Base-by-base conservation (phyloP, 352 stramenopile species). In the Globisporangium perplexum region DNA sequence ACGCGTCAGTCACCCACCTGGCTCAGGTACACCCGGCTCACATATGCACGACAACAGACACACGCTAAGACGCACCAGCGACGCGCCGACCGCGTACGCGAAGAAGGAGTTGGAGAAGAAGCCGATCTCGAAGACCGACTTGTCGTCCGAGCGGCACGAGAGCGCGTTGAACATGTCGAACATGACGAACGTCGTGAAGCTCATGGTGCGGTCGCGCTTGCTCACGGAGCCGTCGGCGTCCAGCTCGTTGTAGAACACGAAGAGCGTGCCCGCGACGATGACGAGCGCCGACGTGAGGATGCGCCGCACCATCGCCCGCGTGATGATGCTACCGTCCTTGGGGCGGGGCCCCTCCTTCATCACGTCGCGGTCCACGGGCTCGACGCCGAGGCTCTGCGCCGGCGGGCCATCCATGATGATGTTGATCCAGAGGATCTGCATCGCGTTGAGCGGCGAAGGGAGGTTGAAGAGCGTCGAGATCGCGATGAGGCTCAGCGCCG, bases 161-260 rank as follows among this genome's bases (percentile, higher is more conserved):
- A 98, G 92, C 11, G 96, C 96, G 70, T 98, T 99, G 69, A 98
- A 97, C 70, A 99, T 97, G 77, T 99, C 96, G 41, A 97, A 98
- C 73, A 98, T 96, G 26, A 98, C 95, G 68, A 99, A 99, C 14
- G 93, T 98, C 60, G 97, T 99, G 75, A 98, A 98, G 52, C 95
- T 98, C 95, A 99, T 98, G 17, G 96, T 99, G 31, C 93, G 96
- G 60, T 98, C 96, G 38, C 95, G 85, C 43, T 87, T 78, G 53
- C 83, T 98, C n/a, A 98, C 81, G 11, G 78, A 75, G 15, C 89
- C 89, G 63, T 98, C 95, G 31, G 88, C 76, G 17, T 64, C 77
- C 18, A 94, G 56, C 55, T 95, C 86, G 48, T 90, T 68, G 65
- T 88, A 90, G 55, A 94, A 96, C 20, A 96, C 80, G 53, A 80